phyloP scores from a whole-genome alignment of 169 alveolate species.

The Eimeria mitis region DNA sequence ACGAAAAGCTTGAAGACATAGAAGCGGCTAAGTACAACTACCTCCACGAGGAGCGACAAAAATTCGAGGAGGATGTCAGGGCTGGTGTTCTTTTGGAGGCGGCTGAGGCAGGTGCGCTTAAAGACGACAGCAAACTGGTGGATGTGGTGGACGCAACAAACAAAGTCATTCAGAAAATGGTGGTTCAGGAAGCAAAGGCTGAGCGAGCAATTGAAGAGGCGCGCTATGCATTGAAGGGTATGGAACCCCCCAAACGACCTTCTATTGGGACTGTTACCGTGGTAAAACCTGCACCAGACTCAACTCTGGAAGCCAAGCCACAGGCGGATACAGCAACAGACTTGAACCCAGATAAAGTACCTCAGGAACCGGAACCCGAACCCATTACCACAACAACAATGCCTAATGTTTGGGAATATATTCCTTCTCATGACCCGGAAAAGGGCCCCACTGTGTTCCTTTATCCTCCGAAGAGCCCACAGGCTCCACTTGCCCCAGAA shows the following conservation, averaged over 20 bases:
- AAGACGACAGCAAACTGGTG: slow-evolving; percentile 60
- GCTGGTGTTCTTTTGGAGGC: slow-evolving; percentile 68
- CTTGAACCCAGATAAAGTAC: neutral
- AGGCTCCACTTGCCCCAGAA: slow-evolving; percentile 1
- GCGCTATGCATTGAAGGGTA: slow-evolving; percentile 28
- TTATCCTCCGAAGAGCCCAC: slow-evolving; percentile 35
- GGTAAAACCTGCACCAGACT: neutral
- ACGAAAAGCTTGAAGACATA: slow-evolving; percentile 68
- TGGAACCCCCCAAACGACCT: slow-evolving; percentile 20
- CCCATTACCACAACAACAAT: neutral
- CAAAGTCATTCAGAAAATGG: slow-evolving; percentile 61
- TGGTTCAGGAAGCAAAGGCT: slow-evolving; percentile 16
- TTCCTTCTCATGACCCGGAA: slow-evolving; percentile 52
- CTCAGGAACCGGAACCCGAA: slow-evolving; percentile 16
- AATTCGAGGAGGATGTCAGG: slow-evolving; percentile 29
- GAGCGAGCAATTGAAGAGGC: slow-evolving; percentile 53
- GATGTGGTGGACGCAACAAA: slow-evolving; percentile 62
- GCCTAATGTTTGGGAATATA: slow-evolving; percentile 53
- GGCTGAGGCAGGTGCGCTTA: slow-evolving; percentile 62
- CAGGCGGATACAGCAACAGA: slow-evolving; percentile 9
- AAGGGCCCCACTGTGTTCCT: slow-evolving; percentile 69
- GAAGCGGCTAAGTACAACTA: slow-evolving; percentile 62
- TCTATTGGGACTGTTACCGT: neutral
- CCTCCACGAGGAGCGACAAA: slow-evolving; percentile 56
- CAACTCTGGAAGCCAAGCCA: neutral